phyloP scores from a whole-genome alignment of 768 basidiomycete species.

The Trametes maxima region DNA sequence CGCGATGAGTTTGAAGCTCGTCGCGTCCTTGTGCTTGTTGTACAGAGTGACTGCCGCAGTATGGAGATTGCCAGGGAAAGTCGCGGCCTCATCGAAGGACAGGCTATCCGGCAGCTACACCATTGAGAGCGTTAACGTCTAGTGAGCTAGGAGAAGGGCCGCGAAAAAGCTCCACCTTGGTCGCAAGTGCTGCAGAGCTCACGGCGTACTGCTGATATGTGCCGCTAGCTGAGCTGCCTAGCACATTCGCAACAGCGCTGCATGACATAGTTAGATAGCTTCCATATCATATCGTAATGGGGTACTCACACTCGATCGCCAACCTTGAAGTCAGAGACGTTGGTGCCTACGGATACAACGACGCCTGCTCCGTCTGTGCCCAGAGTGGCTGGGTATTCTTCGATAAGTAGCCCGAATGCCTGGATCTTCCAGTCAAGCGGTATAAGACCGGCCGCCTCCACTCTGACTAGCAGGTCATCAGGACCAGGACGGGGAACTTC shows the following conservation, averaged over 20 bases:
- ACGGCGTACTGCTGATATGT: constrained; percentile 34
- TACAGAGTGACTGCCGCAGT: constrained; percentile 44
- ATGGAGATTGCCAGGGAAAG: constrained; percentile 42
- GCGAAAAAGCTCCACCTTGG: constrained; percentile 21
- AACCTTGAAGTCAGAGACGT: constrained; percentile 36
- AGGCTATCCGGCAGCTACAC: constrained; percentile 40
- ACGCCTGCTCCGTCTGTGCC: constrained; percentile 36
- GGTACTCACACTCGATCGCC: constrained; percentile 44
- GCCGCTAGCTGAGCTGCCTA: too few species aligned
- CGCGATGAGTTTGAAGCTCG: constrained; percentile 13
- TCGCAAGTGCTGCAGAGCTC: constrained; percentile 29
- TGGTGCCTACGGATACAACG: constrained; percentile 42
- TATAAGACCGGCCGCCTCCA: neutral
- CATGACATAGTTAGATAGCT: too few species aligned
- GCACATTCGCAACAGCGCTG: too few species aligned
- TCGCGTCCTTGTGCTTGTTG: constrained; percentile 14
- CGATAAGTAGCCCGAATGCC: neutral
- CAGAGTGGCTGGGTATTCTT: neutral
- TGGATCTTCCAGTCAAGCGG: neutral
- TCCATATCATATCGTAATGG: neutral
- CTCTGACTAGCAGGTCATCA: neutral
- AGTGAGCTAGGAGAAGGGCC: neutral
- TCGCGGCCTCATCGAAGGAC: constrained; percentile 44
- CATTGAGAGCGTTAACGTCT: neutral
- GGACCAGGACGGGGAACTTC: neutral